Conservation (phyloP, 176 grass and related monocot species). For the Aegilops tauschii region DNA sequence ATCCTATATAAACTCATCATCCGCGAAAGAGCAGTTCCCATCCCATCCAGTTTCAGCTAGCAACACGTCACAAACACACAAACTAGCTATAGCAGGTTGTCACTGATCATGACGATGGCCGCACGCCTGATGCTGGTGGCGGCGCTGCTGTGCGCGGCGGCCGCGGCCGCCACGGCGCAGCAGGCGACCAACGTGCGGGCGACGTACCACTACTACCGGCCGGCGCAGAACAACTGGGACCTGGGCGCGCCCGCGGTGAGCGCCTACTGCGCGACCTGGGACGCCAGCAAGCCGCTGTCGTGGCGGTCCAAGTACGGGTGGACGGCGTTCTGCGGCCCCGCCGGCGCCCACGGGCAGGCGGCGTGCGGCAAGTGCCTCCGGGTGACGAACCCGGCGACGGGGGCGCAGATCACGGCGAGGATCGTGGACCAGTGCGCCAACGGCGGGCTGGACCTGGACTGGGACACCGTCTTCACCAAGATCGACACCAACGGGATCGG, state of each 20-base stretch:
- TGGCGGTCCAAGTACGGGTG: conserved; percentile 76
- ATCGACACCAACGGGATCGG: conserved; percentile 38
- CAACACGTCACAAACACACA: too few relatives aligned
- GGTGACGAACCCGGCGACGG: conserved; percentile 57
- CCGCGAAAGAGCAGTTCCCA: too few relatives aligned
- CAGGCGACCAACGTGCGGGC: conserved; percentile 39
- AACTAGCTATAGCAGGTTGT: too few relatives aligned
- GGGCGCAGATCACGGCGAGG: conserved; percentile 34
- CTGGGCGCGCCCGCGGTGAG: conserved; percentile 11
- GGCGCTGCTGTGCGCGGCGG: conserved; percentile 11
- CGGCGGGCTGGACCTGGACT: conserved; percentile 54
- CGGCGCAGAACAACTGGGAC: conserved; percentile 43
- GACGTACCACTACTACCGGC: conserved; percentile 42
- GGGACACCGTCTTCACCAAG: conserved; percentile 39
- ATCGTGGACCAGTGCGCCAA: conserved; percentile 64
- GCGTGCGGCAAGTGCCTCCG: conserved; percentile 48
- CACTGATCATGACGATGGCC: neutral
- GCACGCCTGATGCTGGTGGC: neutral
- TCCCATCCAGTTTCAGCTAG: too few relatives aligned
- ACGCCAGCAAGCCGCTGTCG: conserved; percentile 44
- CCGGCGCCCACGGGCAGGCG: conserved; percentile 26
- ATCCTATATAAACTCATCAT: too few relatives aligned
- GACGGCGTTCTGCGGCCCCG: conserved; percentile 84
- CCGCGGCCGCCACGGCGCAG: neutral
- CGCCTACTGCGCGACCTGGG: conserved; percentile 83